Evolutionary conservation across 2,329 filamentous ascomycete genomes (phyloP).

Genomic region (Didymella glomerata): DNA sequence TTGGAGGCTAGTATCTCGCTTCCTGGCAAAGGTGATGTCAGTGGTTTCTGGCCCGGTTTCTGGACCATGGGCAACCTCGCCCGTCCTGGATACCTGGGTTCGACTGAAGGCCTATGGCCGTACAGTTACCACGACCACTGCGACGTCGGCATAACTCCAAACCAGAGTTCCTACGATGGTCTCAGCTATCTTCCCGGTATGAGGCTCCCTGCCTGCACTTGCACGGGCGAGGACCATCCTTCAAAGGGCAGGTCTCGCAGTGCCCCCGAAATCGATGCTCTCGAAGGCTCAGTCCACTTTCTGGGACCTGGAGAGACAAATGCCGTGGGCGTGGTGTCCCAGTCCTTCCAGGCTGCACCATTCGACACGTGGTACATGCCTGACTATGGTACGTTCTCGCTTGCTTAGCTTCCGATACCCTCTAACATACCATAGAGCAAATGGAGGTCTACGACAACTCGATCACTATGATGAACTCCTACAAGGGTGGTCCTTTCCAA

Average conservation of each 20-base stretch:
- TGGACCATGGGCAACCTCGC: slow-evolving; percentile 80
- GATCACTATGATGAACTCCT: slow-evolving; percentile 62
- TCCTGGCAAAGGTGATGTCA: slow-evolving; percentile 70
- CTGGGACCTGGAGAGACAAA: slow-evolving; percentile 60
- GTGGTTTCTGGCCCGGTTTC: slow-evolving; percentile 78
- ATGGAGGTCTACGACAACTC: slow-evolving; percentile 69
- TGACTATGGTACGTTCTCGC: slow-evolving; percentile 53
- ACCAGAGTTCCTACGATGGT: slow-evolving; percentile 73
- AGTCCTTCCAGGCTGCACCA: slow-evolving; percentile 72
- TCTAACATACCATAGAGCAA: slow-evolving; percentile 57
- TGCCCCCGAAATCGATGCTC: slow-evolving; percentile 75
- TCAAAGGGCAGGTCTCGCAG: slow-evolving; percentile 70
- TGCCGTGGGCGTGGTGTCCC: slow-evolving; percentile 69
- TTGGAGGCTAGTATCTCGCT: slow-evolving; percentile 75
- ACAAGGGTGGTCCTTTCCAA: slow-evolving; percentile 64
- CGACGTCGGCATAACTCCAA: slow-evolving; percentile 74
- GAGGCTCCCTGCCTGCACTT: slow-evolving; percentile 74
- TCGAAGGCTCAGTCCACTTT: slow-evolving; percentile 70
- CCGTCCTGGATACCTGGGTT: slow-evolving; percentile 72
- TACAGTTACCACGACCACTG: slow-evolving; percentile 75
- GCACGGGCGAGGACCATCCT: slow-evolving; percentile 70
- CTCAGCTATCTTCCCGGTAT: slow-evolving; percentile 74
- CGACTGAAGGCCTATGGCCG: slow-evolving; percentile 77
- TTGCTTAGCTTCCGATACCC: not conserved
- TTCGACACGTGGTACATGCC: slow-evolving; percentile 76